Conservation (phyloP, 1,284 basidiomycete species). For the Moesziomyces antarcticus region DNA sequence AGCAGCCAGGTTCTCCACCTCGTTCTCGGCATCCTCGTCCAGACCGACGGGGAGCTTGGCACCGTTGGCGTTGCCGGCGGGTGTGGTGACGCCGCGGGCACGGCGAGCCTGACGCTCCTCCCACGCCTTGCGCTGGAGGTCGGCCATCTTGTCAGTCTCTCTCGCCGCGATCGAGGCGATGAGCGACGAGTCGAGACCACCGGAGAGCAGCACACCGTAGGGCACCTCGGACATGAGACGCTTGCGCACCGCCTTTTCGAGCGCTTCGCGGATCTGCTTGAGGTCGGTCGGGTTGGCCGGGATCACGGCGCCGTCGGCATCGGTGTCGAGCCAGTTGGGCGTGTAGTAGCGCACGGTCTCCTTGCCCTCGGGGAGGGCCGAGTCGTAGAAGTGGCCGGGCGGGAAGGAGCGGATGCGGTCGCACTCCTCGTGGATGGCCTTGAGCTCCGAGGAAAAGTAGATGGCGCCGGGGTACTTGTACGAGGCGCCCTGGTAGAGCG, state of each 20-base stretch:
- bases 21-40: conserved; percentile 65
- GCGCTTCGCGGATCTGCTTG: conserved; percentile 73
- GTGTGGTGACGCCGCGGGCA: conserved; percentile 52
- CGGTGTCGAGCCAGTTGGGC: conserved; percentile 68
- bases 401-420: conserved; percentile 96
- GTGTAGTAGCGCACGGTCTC: conserved; percentile 68
- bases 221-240: conserved; percentile 99
- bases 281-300: conserved; percentile 79
- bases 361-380: conserved; percentile 58
- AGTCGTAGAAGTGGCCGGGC: conserved; percentile 82
- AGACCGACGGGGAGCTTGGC: conserved; percentile 69
- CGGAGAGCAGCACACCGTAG: conserved; percentile 94
- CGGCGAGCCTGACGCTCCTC: conserved; percentile 69
- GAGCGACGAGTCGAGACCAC: conserved; percentile 93
- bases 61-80: conserved; percentile 55
- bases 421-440: conserved; percentile 90
- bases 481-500: conserved; percentile 94
- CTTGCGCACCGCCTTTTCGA: conserved; percentile 94
- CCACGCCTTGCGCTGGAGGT: conserved; percentile 71
- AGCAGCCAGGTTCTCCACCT: conserved; percentile 71
- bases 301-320: conserved; percentile 72
- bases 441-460: conserved; percentile 97
- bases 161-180: conserved; percentile 96
- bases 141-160: conserved; percentile 86
- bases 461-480: conserved; percentile 84